These are phyloP conservation scores for Neolentinus lepideus DNA, from an alignment of 1,284 basidiomycete genomes.

Conservation along the genomic window DNA sequence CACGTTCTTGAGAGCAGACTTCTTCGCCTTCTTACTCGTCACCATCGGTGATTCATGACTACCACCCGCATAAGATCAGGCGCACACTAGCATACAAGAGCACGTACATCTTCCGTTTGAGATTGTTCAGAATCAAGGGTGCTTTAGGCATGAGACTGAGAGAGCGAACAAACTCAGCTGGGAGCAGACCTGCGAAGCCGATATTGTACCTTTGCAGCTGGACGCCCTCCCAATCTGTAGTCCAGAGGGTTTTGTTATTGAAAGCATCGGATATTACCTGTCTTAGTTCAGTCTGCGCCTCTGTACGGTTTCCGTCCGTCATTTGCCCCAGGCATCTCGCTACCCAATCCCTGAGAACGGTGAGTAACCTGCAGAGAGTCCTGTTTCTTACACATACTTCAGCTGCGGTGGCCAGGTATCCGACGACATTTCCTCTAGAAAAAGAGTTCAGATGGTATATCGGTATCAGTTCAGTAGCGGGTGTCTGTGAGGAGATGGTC, in stretches of 20 bases:
- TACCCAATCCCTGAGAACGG: conserved; percentile 66
- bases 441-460: conserved; percentile 5
- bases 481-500: no score
- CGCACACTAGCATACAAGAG: not conserved
- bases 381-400: conserved; percentile 20
- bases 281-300: conserved; percentile 77
- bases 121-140: conserved; percentile 31
- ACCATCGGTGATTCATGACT: conserved; percentile 8
- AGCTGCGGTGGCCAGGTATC: conserved; percentile 32
- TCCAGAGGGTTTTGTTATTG: conserved; percentile 74
- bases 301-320: conserved; percentile 66
- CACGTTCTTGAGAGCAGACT: conserved; percentile 41
- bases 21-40: conserved; percentile 61
- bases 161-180: conserved; percentile 4
- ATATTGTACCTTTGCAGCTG: conserved; percentile 68
- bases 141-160: conserved; percentile 63
- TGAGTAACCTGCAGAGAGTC: not conserved
- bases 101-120: conserved; percentile 68
- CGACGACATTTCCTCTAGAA: conserved; percentile 20
- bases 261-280: conserved; percentile 84
- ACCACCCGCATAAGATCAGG: not conserved
- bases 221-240: conserved; percentile 80
- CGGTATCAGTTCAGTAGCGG: no score
- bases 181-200: not conserved
- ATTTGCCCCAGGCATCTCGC: conserved; percentile 77